Evolutionary conservation across 176 grass and related monocot genomes (phyloP), one percentile per base, ranked within the genome.

Genomic region (Eremochloa ophiuroides): DNA sequence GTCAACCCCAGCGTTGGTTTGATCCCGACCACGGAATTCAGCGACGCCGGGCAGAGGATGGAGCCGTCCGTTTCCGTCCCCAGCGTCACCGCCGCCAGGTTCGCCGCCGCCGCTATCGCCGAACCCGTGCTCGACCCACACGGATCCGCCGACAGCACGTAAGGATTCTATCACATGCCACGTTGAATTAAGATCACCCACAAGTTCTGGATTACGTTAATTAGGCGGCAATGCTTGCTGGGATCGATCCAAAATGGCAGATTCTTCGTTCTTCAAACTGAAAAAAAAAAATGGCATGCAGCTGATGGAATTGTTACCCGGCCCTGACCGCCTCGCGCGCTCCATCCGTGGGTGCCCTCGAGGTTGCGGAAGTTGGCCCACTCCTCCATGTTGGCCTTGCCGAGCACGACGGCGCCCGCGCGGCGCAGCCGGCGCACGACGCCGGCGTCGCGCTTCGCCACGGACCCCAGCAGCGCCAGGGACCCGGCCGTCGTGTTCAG

Each of bases 401-500:
- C 93, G 10, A 95, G 55, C 22, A 95, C 71, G 4, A 95, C 79
- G 10, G 90, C 90, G 12, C 90, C 93, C 0, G 85, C 93, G 6
- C 47, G 56, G 48, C 90, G 71, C 5, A 95, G 85, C 33, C 83
- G 14, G 17, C 47, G 28, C 15, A 75, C 87, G 56, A 92, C 90
- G 2, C 93, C 90, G 10, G 93, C 81, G 79, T 92, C 93, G 1
- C 82, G 82, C 23, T 20, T 20, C 29, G 41, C 82, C 9, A 69
- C 33, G 1, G 93, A 88, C 9, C 93, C 90, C 18, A 96, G 83
- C 59, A 96, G 46, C 43, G 90, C 87, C 14, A 93, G 44, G 0
- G 93, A 96, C 7, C 93, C 88, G 23, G 88, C 93, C 25, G 85
- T 93, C 14, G 93, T 90, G 87, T 88, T 96, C 34, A 96, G 85